Evolutionary conservation across 345 rosid genomes (phyloP), one percentile per base, ranked within the genome.

Genomic region (Camelina hispida): DNA sequence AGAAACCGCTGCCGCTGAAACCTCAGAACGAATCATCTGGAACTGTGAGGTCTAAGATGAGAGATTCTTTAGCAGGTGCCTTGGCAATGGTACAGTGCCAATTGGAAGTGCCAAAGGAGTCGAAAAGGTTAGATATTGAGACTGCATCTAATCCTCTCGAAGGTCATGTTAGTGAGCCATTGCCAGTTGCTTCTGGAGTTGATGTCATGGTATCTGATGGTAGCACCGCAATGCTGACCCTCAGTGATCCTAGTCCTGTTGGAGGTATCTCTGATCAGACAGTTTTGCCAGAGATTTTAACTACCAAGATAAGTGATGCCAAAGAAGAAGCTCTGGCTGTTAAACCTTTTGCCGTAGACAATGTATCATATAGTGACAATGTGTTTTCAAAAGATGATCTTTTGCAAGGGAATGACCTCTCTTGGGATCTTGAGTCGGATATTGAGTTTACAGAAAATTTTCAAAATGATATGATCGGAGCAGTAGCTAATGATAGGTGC

Each of bases 401-500:
- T 72, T 78, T 93, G 82, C 96, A 89, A 79, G 97, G 90, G 58
- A 91, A 86, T 80, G 98, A 89, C 22, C 85, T 93, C 43, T 82
- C 91, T 25, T 91, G 96, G 97, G 85, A 77, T 0, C 57, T 89
- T 61, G 94, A 85, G 30, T 69, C 94, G 54, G 87, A 75, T 44
- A 42, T 60, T 38, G 86, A 60, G 13, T 63, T 79, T 30, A 60
- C 51, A 35, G 86, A 76, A 43, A 67, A 73, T 32, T 80, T 54
- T 34, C 77, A 77, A 35, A 16, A 68, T 79, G 81, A 66, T 73
- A 52, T 62, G 14, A 34, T 61, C 14, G 81, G 59, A 17, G 80
- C 66, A 34, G 64, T 68, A 43, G 61, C 69, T 54, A 34, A 47
- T 12, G 81, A 32, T 64, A 66, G n/a, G 17, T 66, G 64, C 16